phyloP scores from a whole-genome alignment of 257 asterid genomes.

The Scutellaria galericulata region DNA sequence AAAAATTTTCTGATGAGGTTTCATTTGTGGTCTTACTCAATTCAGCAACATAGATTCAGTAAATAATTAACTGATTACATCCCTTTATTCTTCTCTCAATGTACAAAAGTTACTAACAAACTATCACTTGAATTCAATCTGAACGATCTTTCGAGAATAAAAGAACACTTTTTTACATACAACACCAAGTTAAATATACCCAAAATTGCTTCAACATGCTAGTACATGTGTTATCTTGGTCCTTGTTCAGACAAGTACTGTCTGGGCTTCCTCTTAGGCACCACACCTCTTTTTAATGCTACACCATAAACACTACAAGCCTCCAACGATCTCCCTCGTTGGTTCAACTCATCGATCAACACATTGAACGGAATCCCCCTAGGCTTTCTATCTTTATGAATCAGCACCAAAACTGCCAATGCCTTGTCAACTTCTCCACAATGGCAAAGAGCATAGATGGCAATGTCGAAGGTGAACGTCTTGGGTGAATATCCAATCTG shows the following conservation, averaged over 20 bases:
- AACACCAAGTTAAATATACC: too few species aligned
- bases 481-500: conserved; percentile 56
- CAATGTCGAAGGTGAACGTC: conserved; percentile 56
- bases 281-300: conserved; percentile 60
- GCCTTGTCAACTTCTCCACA: conserved; percentile 55
- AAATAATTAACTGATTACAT: too few species aligned
- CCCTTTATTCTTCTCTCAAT: too few species aligned
- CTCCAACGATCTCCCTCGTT: conserved; percentile 42
- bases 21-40: too few species aligned
- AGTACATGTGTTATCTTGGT: not conserved
- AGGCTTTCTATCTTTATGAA: conserved; percentile 45
- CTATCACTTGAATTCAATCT: too few species aligned
- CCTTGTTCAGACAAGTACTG: conserved; percentile 9
- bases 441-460: conserved; percentile 48
- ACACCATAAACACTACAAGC: conserved; percentile 56
- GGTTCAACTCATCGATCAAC: conserved; percentile 56
- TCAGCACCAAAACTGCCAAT: conserved; percentile 38
- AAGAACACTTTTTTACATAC: too few species aligned
- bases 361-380: conserved; percentile 46
- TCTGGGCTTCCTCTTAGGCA: conserved; percentile 50
- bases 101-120: too few species aligned
- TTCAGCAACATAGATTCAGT: too few species aligned
- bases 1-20: too few species aligned
- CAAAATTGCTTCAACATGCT: not conserved
- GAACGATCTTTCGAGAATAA: too few species aligned